Evolutionary conservation across 2,329 filamentous ascomycete species (phyloP), one percentile per base, ranked within the genome.

Genomic region (Aspergillus phoenicis): DNA sequence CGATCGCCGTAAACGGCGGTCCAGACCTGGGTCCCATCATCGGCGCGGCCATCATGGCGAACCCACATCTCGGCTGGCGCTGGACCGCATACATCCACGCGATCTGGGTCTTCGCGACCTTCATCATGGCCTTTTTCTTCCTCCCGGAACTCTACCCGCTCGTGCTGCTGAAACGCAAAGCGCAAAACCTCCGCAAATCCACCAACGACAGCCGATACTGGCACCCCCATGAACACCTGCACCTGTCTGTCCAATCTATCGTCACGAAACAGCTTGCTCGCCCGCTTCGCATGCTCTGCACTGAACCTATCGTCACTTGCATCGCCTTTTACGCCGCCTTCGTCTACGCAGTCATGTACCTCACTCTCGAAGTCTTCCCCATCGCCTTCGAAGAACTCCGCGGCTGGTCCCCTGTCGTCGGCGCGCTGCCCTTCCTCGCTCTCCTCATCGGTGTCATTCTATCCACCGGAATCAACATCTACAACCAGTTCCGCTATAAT

Each of bases 351-450:
- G 67, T 83, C 3, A 71, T 83, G 17, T 83, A 82, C 65, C 72
- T 83, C 49, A 78, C 76, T 0, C 73, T 84, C 0, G 78, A 81
- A 55, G 74, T 81, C 1, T 82, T 82, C 52, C 81, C 81, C 0
- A 80, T 83, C 54, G 79, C 80, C 11, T 84, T 80, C 57, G 57
- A 70, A 30, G 74, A 81, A 41, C 49, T 73, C 10, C 75, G 80
- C 5, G 70, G 71, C 8, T 82, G 75, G 71, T 66, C 68, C 3
- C 66, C 69, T 0, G 71, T 82, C 6, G 62, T 78, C 2, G 75
- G 74, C 2, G 77, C 78, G 0, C 61, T 82, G 0, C 79, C 81
- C 0, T 82, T 82, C 64, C 66, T 82, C 1, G 78, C 73, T 4
- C 68, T 83, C 11, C 74, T 82, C 26, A 70, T 80, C 2, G 81